Evolutionary conservation across 1,284 basidiomycete genomes (phyloP).

Genomic region (Cryptococcus sp.): DNA sequence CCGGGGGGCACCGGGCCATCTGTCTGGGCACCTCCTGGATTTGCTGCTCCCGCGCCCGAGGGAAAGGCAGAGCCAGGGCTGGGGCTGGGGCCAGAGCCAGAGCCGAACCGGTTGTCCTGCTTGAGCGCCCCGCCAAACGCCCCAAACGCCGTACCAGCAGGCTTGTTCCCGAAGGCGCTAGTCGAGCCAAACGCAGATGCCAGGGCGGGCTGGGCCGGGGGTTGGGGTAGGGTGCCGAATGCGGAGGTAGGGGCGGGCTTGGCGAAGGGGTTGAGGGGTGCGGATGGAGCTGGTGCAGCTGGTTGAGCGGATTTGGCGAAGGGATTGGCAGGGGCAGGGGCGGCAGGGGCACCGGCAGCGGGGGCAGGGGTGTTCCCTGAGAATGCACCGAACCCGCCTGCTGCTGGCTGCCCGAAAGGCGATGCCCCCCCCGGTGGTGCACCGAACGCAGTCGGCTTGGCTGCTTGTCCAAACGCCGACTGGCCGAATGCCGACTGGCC

Average conservation of each 20-base stretch:
- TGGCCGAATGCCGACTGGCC: slow-evolving; percentile 43
- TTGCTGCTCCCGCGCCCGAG: neutral
- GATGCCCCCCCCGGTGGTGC: neutral
- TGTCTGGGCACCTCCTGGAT: neutral
- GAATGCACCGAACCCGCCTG: slow-evolving; percentile 8
- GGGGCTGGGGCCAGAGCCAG: slow-evolving; percentile 12
- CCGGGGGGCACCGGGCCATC: slow-evolving; percentile 50
- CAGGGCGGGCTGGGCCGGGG: neutral
- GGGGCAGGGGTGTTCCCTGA: neutral
- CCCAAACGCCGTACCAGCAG: neutral
- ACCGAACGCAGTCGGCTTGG: slow-evolving; percentile 26
- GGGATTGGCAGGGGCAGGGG: slow-evolving; percentile 6
- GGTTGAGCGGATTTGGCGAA: slow-evolving; percentile 9
- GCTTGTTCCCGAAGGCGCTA: slow-evolving; percentile 4
- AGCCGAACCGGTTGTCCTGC: neutral
- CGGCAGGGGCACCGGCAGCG: neutral
- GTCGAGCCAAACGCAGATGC: slow-evolving; percentile 10
- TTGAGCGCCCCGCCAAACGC: neutral
- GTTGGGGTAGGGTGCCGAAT: slow-evolving; percentile 17
- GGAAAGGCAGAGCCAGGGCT: slow-evolving; percentile 24
- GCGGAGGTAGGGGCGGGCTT: slow-evolving; percentile 19
- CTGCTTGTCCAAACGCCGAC: slow-evolving; percentile 18
- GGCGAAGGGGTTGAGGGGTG: slow-evolving; percentile 12
- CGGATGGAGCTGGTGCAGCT: slow-evolving; percentile 1
- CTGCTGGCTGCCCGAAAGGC: slow-evolving; percentile 11